phyloP scores from a whole-genome alignment of 345 rosid species.

The Luvunga scandens region DNA sequence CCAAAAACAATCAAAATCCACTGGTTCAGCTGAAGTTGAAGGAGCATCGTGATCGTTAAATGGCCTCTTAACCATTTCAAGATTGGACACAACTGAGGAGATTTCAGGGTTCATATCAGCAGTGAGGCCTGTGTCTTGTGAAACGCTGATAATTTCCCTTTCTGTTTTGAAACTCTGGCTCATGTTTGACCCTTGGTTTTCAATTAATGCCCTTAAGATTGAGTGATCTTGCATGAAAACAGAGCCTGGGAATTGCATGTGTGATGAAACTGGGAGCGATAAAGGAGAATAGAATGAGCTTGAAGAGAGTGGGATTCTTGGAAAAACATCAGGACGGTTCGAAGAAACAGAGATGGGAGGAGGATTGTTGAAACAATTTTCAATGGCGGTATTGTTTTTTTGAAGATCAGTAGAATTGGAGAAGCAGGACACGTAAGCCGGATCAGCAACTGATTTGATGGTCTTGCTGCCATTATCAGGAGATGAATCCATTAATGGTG shows the following conservation, averaged over 20 bases:
- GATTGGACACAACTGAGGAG: slow-evolving; percentile 47
- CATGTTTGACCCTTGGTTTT: slow-evolving; percentile 32
- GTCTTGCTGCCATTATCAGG: slow-evolving; percentile 24
- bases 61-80: slow-evolving; percentile 42
- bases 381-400: slow-evolving; percentile 13
- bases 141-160: slow-evolving; percentile 37
- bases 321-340: slow-evolving; percentile 13
- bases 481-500: slow-evolving; percentile 67
- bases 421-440: slow-evolving; percentile 80
- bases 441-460: slow-evolving; percentile 29
- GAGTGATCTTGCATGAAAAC: slow-evolving; percentile 46
- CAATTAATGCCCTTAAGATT: slow-evolving; percentile 45
- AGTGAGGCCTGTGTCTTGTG: slow-evolving; percentile 57
- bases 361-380: slow-evolving; percentile 28
- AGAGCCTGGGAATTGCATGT: slow-evolving; percentile 33
- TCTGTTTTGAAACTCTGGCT: slow-evolving; percentile 37
- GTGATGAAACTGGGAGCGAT: slow-evolving; percentile 21
- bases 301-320: slow-evolving; percentile 31
- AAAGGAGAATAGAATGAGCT: slow-evolving; percentile 39
- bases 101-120: slow-evolving; percentile 55
- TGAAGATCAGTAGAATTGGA: slow-evolving; percentile 45
- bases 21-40: slow-evolving; percentile 40
- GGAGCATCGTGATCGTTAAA: slow-evolving; percentile 49
- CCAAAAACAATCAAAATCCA: slow-evolving; percentile 64
- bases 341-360: slow-evolving; percentile 26